A percentile compares a stretch with the other conserved stretches of the same genome.
Conservation (phyloP, 2,329 filamentous ascomycete genomes). For the Plenodomus tracheiphilus region DNA sequence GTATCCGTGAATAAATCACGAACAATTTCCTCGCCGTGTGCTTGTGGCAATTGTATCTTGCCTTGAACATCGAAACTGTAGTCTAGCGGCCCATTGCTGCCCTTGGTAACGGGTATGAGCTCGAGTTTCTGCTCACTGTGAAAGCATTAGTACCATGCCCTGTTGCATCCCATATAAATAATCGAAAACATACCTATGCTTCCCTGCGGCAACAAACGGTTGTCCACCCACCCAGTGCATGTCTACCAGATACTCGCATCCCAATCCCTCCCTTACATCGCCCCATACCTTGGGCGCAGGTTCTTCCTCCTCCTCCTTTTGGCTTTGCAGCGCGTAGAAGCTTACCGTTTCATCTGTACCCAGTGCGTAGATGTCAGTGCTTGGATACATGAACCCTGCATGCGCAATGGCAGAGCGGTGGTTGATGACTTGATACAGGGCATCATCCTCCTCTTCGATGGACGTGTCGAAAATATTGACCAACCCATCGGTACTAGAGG, state of each 20-base stretch:
- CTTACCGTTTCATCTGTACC: constrained; percentile 79
- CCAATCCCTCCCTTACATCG: constrained; percentile 67
- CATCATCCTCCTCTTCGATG: constrained; percentile 69
- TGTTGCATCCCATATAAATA: not conserved
- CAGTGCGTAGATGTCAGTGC: constrained; percentile 64
- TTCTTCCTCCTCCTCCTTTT: constrained; percentile 60
- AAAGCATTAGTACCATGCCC: constrained; percentile 1
- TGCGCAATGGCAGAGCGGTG: constrained; percentile 74
- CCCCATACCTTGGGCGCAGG: constrained; percentile 59
- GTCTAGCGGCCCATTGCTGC: constrained; percentile 24
- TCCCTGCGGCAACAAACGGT: constrained; percentile 66
- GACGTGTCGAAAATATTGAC: constrained; percentile 76
- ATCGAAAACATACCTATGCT: constrained; percentile 61
- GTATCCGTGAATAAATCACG: constrained; percentile 49
- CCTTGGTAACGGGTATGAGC: constrained; percentile 36
- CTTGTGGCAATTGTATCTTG: constrained; percentile 43
- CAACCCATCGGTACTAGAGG: constrained; percentile 78
- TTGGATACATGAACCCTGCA: constrained; percentile 67
- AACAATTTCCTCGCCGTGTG: constrained; percentile 55
- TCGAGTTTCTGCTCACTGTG: constrained; percentile 31
- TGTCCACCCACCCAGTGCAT: constrained; percentile 64
- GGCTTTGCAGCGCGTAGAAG: constrained; percentile 70
- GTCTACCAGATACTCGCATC: constrained; percentile 74
- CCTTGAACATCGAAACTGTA: constrained; percentile 33
- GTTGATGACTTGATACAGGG: constrained; percentile 77